These are phyloP conservation scores for Sporisorium graminicola DNA, from an alignment of 1,284 basidiomycete species.

Conservation along the genomic window DNA sequence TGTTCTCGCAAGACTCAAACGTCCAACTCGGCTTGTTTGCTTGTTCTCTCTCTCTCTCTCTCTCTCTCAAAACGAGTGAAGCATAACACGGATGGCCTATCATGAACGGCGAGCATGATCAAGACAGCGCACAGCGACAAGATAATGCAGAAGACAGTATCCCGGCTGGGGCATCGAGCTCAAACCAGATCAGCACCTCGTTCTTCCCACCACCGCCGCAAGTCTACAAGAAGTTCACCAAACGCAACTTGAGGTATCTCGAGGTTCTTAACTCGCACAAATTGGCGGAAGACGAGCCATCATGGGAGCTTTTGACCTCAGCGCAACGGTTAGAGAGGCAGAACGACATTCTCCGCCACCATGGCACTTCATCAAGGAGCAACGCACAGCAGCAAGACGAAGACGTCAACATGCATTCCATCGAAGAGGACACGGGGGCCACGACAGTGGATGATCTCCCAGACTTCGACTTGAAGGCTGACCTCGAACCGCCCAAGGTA, in stretches of 20 bases:
- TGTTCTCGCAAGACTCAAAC: neutral
- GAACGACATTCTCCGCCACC: slow-evolving; percentile 21
- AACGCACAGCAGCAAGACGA: slow-evolving; percentile 1
- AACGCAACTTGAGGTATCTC: slow-evolving; percentile 50
- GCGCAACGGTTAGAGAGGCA: slow-evolving; percentile 35
- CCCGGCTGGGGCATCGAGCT: slow-evolving; percentile 27
- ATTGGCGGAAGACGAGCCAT: slow-evolving; percentile 18
- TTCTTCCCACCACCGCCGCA: slow-evolving; percentile 63
- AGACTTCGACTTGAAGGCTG: slow-evolving; percentile 53
- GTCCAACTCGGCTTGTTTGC: neutral
- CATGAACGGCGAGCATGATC: slow-evolving; percentile 33
- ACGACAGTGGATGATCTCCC: slow-evolving; percentile 19
- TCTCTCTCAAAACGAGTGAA: neutral
- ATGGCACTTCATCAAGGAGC: neutral
- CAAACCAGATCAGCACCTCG: slow-evolving; percentile 54
- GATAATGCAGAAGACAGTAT: slow-evolving; percentile 3
- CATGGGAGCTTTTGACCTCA: slow-evolving; percentile 31
- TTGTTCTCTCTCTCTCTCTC: neutral
- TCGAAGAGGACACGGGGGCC: neutral
- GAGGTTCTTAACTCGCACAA: slow-evolving; percentile 38
- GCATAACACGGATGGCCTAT: neutral
- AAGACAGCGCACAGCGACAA: slow-evolving; percentile 7
- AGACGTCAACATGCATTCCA: slow-evolving; percentile 16
- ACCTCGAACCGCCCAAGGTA: slow-evolving; percentile 55
- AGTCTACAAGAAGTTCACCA: slow-evolving; percentile 57